phyloP scores from a whole-genome alignment of 768 basidiomycete species.

The Sporobolomyces roseus region DNA sequence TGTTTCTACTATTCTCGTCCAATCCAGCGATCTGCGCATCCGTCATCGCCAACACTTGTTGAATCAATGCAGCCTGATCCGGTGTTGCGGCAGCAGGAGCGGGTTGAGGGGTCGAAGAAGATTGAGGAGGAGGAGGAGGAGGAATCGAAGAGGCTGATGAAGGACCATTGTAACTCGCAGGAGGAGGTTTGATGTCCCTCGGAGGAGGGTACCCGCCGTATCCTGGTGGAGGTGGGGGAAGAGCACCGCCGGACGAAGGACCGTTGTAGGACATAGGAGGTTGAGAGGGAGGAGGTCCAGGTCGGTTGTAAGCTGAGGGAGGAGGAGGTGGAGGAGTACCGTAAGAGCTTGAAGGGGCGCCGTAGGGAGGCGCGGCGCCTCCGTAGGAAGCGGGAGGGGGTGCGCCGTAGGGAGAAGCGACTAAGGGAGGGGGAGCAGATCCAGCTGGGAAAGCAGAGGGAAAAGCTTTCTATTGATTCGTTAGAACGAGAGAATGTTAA shows the following conservation, averaged over 20 bases:
- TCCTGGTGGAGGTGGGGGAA: neutral
- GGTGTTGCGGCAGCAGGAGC: slow-evolving; percentile 11
- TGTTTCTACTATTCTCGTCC: slow-evolving; percentile 69
- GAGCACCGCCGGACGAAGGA: too few species aligned
- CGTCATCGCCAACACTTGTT: slow-evolving; percentile 78
- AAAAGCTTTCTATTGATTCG: slow-evolving; percentile 51
- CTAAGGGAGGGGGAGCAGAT: slow-evolving; percentile 22
- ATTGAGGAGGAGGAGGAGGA: slow-evolving; percentile 31
- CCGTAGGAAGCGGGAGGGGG: slow-evolving; percentile 4
- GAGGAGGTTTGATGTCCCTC: slow-evolving; percentile 46
- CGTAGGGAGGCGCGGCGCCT: slow-evolving; percentile 29
- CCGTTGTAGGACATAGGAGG: too few species aligned
- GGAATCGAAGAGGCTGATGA: slow-evolving; percentile 48
- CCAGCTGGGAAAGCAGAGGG: slow-evolving; percentile 33
- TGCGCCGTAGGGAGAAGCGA: slow-evolving; percentile 35
- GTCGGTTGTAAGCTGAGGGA: slow-evolving; percentile 39
- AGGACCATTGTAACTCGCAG: slow-evolving; percentile 23
- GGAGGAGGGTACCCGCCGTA: slow-evolving; percentile 46
- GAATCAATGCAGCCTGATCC: slow-evolving; percentile 56
- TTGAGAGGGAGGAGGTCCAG: too few species aligned
- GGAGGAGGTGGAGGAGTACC: slow-evolving; percentile 14
- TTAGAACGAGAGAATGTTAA: neutral
- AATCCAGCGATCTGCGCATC: slow-evolving; percentile 77
- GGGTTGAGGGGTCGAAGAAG: slow-evolving; percentile 4
- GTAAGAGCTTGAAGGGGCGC: slow-evolving; percentile 6